phyloP scores from a whole-genome alignment of 1,139 yeast genomes.

The Eremothecium sinecaudum region DNA sequence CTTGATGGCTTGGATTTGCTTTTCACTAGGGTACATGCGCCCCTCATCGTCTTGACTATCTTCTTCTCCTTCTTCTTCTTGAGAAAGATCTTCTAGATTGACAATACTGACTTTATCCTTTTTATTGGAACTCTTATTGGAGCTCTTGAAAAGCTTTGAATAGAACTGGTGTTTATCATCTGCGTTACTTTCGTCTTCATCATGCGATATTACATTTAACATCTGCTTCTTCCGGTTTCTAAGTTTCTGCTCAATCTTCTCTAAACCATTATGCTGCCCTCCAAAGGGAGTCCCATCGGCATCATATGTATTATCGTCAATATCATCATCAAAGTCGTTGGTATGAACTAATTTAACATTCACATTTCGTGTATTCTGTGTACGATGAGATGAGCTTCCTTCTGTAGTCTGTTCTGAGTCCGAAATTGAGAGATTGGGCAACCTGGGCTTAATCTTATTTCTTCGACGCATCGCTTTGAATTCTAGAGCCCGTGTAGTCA shows the following conservation, averaged over 20 bases:
- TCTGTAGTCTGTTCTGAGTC: neutral
- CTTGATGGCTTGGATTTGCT: constrained; percentile 9
- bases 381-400: neutral
- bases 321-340: constrained; percentile 6
- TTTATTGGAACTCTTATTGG: neutral
- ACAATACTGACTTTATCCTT: constrained; percentile 4
- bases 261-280: neutral
- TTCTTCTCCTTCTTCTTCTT: constrained; percentile 21
- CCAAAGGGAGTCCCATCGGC: neutral
- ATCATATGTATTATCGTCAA: constrained; percentile 6
- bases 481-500: no score
- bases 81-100: constrained; percentile 15
- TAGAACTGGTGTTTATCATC: constrained; percentile 1
- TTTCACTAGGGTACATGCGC: neutral
- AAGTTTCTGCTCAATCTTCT: neutral
- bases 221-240: constrained; percentile 2
- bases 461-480: constrained; percentile 4
- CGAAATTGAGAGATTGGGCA: neutral
- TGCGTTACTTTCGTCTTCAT: neutral
- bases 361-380: no score
- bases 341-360: neutral
- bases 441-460: constrained; percentile 5
- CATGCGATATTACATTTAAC: neutral
- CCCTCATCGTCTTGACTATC: constrained; percentile 12
- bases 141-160: constrained; percentile 1